Conservation (phyloP, 2,329 filamentous ascomycete species). For the Fusarium sp. region DNA sequence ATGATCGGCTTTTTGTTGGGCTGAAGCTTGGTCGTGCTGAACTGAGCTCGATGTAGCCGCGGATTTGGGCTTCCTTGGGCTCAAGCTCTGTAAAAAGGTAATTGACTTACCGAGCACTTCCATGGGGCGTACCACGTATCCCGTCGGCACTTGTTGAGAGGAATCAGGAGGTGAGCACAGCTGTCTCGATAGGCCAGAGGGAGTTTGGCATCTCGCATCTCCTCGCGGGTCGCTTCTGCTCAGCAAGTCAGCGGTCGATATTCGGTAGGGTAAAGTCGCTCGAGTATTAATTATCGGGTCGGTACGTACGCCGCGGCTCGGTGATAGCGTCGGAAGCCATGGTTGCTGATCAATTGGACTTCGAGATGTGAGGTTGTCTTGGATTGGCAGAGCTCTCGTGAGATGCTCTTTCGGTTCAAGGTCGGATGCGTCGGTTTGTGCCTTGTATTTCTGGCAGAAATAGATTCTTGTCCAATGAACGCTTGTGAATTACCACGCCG, state of each 20-base stretch:
- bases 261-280: conserved; percentile 17
- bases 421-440: conserved; percentile 39
- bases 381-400: conserved; percentile 41
- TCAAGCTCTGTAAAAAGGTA: conserved; percentile 6
- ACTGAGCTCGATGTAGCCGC: conserved; percentile 7
- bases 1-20: conserved; percentile 14
- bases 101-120: conserved; percentile 87
- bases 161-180: conserved; percentile 94
- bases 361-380: conserved; percentile 42
- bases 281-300: not conserved
- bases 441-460: conserved; percentile 42
- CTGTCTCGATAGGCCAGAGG: conserved; percentile 93
- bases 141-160: conserved; percentile 92
- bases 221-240: conserved; percentile 81
- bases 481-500: conserved; percentile 39
- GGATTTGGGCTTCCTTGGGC: not conserved
- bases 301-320: conserved; percentile 52
- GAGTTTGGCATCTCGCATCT: conserved; percentile 91
- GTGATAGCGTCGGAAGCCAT: conserved; percentile 51
- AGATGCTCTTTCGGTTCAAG: conserved; percentile 44
- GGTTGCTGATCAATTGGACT: conserved; percentile 48
- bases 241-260: conserved; percentile 34
- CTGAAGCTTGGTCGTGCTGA: not conserved
- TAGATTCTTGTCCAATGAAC: conserved; percentile 30
- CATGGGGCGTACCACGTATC: conserved; percentile 95